A percentile compares a stretch with the other conserved stretches of the same genome.
Evolutionary conservation across 2,329 filamentous ascomycete genomes (phyloP).

Genomic region (Zasmidium citrigriseum): DNA sequence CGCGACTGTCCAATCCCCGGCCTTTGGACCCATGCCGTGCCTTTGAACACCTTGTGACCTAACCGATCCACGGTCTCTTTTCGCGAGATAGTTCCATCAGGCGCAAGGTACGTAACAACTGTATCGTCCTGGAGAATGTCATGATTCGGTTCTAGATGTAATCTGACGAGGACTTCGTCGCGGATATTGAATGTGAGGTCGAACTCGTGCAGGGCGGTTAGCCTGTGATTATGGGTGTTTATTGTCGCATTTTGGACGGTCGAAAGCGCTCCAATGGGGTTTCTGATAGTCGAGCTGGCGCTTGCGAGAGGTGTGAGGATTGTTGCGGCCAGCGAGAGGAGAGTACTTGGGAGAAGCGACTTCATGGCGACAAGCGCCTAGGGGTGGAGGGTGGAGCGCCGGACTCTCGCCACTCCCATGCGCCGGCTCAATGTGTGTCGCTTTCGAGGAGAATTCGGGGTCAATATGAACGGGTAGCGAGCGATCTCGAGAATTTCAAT

Average conservation of each 20-base stretch:
- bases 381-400: not conserved
- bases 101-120: constrained; percentile 68
- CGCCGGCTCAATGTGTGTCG: not conserved
- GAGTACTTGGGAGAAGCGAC: constrained; percentile 12
- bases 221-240: constrained; percentile 73
- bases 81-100: constrained; percentile 67
- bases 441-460: not conserved
- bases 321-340: constrained; percentile 21
- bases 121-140: constrained; percentile 81
- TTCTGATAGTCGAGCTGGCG: constrained; percentile 65
- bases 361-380: constrained; percentile 19
- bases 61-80: constrained; percentile 71
- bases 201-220: constrained; percentile 80
- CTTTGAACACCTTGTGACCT: constrained; percentile 82
- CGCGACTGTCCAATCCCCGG: constrained; percentile 55
- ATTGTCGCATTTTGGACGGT: constrained; percentile 74
- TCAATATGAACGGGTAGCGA: not conserved
- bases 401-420: not conserved
- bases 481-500: not conserved
- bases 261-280: constrained; percentile 74
- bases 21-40: constrained; percentile 67
- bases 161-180: constrained; percentile 68
- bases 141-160: constrained; percentile 85
- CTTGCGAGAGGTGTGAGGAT: constrained; percentile 23
- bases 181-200: constrained; percentile 78